phyloP scores from a whole-genome alignment of 352 stramenopile species.

The Globisporangium cylindrosporum region DNA sequence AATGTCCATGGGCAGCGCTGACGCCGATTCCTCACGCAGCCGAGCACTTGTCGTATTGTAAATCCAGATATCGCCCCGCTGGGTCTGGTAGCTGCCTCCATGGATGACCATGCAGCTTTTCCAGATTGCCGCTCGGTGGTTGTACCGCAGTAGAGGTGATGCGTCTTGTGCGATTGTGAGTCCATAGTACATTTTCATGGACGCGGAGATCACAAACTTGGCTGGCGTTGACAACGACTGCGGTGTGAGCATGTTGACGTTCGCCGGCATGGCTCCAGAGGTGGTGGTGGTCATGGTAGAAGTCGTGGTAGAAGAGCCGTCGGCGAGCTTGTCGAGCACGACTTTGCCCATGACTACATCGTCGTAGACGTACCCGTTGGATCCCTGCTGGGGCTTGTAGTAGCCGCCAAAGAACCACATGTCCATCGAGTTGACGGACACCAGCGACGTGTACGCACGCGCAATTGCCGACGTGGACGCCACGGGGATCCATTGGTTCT shows the following conservation, averaged over 20 bases:
- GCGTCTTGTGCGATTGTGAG: slow-evolving; percentile 4
- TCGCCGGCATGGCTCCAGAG: background rate
- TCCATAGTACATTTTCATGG: slow-evolving; percentile 30
- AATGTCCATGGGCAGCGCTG: slow-evolving; percentile 42
- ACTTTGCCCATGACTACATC: slow-evolving; percentile 49
- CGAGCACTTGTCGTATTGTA: slow-evolving; percentile 56
- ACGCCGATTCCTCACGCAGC: slow-evolving; percentile 20
- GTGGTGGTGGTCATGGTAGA: background rate
- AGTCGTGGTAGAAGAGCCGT: background rate
- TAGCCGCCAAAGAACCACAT: slow-evolving; percentile 82
- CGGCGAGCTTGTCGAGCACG: slow-evolving; percentile 15
- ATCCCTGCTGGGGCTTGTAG: slow-evolving; percentile 47
- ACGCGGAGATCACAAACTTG: slow-evolving; percentile 12
- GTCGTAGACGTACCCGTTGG: slow-evolving; percentile 70
- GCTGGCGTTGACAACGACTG: slow-evolving; percentile 2
- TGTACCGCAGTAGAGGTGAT: slow-evolving; percentile 59
- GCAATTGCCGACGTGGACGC: slow-evolving; percentile 18
- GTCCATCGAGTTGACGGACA: slow-evolving; percentile 34
- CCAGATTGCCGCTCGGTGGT: slow-evolving; percentile 57
- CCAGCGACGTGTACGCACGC: slow-evolving; percentile 64
- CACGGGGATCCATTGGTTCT: slow-evolving; percentile 37
- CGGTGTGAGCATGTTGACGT: slow-evolving; percentile 14
- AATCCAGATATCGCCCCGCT: slow-evolving; percentile 64
- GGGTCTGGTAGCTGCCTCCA: slow-evolving; percentile 68
- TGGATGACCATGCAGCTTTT: slow-evolving; percentile 57